A percentile compares a stretch with the other conserved stretches of the same genome.
phyloP scores from a whole-genome alignment of 1,284 basidiomycete species.

The Puccinia sorghi region DNA sequence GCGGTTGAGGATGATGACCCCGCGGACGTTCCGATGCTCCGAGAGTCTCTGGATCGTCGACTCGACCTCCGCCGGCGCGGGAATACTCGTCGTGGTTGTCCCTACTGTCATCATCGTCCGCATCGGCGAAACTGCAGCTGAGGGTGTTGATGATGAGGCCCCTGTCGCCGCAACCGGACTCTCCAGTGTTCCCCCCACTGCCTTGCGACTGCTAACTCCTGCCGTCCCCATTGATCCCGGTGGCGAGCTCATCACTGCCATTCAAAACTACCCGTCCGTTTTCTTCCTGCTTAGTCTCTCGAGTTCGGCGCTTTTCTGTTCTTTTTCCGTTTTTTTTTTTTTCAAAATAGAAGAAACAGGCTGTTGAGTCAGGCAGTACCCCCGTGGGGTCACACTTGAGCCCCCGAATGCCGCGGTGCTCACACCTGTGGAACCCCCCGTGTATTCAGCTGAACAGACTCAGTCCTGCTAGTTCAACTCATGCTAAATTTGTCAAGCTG shows the following conservation, averaged over 20 bases:
- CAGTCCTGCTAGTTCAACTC: too few relatives aligned
- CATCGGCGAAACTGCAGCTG: not conserved
- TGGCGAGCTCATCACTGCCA: not conserved
- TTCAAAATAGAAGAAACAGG: too few relatives aligned
- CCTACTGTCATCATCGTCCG: not conserved
- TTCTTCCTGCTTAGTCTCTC: too few relatives aligned
- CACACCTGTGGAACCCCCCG: too few relatives aligned
- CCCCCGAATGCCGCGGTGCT: too few relatives aligned
- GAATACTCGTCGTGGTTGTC: not conserved
- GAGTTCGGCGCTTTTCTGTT: too few relatives aligned
- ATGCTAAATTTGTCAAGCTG: too few relatives aligned
- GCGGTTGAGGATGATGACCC: constrained; percentile 33
- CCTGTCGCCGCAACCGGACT: too few relatives aligned
- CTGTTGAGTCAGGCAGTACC: too few relatives aligned
- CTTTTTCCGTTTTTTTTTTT: too few relatives aligned
- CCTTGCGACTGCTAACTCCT: not conserved
- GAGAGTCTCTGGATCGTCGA: constrained; percentile 35
- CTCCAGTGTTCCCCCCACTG: not conserved
- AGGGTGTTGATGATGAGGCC: not conserved
- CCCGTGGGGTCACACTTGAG: too few relatives aligned
- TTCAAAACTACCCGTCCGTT: not conserved
- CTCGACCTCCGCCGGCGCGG: constrained; percentile 32
- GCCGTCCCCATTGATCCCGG: not conserved
- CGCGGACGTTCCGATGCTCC: constrained; percentile 37
- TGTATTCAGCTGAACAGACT: too few relatives aligned